Evolutionary conservation across 2,329 filamentous ascomycete genomes (phyloP), one percentile per base, ranked within the genome.

Genomic region (Karstenula rhodostoma): DNA sequence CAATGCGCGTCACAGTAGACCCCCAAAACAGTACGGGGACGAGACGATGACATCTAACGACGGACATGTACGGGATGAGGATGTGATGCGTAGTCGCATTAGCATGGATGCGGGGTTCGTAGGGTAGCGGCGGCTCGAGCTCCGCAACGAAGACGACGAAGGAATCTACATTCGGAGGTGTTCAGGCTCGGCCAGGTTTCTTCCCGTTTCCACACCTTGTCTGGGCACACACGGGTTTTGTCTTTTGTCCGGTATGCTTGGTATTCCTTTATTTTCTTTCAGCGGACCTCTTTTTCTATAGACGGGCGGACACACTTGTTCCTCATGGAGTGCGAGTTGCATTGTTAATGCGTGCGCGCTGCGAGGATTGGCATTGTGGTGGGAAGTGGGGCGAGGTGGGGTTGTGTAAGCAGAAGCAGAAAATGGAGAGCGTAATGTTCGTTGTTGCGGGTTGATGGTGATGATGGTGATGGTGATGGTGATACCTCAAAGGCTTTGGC

Each of bases 1-100:
- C 92, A 95, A 84, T 95, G 92, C 79, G 91, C 92, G 59, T 93
- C 91, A 35, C 92, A 95, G 86, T 95, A 94, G 87, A 80, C 60
- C 42, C 40, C 29, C 12, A 13, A 37, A n/a, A 47, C n/a, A 4
- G 2, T 15, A 7, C 35, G 40, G 3, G 27, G 40, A 40, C 9
- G 35, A 54, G n/a, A 17, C 44, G 25, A 35, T 19, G 19, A 33
- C 15, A 55, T 23, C 2, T 19, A 35, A 55, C 23, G 52, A 55
- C 4, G 22, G 12, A 12, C n/a, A 55, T 37, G 52, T 37, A 55
- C 22, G 33, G 52, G 43, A 35, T 23, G 40, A 35, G 42, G 52
- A 35, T 10, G 35, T 19, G 50, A 53, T 27, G 15, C 29, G n/a
- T 42, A 23, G 52, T 40, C 29, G 19, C 40, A 33, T 46, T 25